Percentiles rank a stretch among this genome's conserved stretches.
Evolutionary conservation across 2,329 filamentous ascomycete species (phyloP).

Genomic region (Pyricularia sp.): DNA sequence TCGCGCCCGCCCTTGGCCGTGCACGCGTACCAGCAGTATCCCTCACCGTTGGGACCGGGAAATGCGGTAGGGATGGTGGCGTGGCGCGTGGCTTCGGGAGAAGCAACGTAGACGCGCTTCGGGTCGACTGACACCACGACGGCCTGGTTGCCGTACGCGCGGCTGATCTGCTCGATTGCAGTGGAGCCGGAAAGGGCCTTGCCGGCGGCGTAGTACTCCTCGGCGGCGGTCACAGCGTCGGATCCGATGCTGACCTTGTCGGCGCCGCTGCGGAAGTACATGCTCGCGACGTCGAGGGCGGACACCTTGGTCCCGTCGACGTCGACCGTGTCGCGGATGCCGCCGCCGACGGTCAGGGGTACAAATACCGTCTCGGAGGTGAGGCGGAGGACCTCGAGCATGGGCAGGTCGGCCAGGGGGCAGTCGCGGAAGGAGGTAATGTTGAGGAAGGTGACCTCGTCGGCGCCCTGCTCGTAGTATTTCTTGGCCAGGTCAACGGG

Average conservation of each 20-base stretch:
- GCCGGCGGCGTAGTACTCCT: constrained; percentile 73
- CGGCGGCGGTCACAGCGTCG: constrained; percentile 86
- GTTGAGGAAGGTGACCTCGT: constrained; percentile 96
- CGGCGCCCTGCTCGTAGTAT: constrained; percentile 94
- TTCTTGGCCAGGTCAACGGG: constrained; percentile 87
- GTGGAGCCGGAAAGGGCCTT: constrained; percentile 67
- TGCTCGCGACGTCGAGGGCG: constrained; percentile 83
- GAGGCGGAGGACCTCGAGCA: constrained; percentile 85
- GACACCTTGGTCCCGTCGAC: constrained; percentile 78
- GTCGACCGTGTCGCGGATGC: constrained; percentile 88
- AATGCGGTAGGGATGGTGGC: constrained; percentile 59
- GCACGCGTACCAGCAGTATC: constrained; percentile 92
- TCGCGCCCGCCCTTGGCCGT: constrained; percentile 94
- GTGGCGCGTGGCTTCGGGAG: constrained; percentile 62
- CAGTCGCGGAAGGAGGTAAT: constrained; percentile 97
- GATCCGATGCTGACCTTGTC: constrained; percentile 97
- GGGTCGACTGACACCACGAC: constrained; percentile 95
- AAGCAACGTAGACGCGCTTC: constrained; percentile 77
- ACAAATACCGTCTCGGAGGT: constrained; percentile 92
- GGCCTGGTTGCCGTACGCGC: constrained; percentile 90
- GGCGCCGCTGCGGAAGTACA: constrained; percentile 96
- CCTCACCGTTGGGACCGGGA: constrained; percentile 67
- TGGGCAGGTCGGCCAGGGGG: constrained; percentile 82
- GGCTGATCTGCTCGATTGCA: constrained; percentile 90
- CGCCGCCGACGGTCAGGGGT: constrained; percentile 88